phyloP scores from a whole-genome alignment of 2,329 filamentous ascomycete genomes.

The Xylaria hypoxylon region DNA sequence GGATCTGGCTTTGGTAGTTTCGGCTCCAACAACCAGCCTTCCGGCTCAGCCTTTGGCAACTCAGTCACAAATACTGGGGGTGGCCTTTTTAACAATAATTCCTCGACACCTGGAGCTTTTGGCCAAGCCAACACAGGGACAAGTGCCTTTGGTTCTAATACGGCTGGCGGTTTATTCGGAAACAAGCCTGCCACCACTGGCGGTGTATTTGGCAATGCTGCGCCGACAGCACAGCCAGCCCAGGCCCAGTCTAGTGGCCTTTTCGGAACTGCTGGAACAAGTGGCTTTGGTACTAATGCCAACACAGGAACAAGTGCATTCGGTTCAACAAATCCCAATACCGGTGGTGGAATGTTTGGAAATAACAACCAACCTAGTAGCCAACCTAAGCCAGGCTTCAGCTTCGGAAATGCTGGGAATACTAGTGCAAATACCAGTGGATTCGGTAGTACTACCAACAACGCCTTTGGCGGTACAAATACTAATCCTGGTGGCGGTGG shows the following conservation, averaged over 20 bases:
- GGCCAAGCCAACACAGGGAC: slow-evolving; percentile 44
- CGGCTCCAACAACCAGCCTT: slow-evolving; percentile 53
- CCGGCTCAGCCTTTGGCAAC: slow-evolving; percentile 45
- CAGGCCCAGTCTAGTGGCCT: slow-evolving; percentile 39
- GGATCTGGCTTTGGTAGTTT: slow-evolving; percentile 65
- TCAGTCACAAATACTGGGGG: slow-evolving; percentile 54
- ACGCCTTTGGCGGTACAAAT: slow-evolving; percentile 49
- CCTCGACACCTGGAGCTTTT: slow-evolving; percentile 44
- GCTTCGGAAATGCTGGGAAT: slow-evolving; percentile 40
- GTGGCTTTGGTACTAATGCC: slow-evolving; percentile 60
- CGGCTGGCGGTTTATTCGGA: slow-evolving; percentile 56
- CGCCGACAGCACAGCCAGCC: slow-evolving; percentile 42
- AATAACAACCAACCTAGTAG: slow-evolving; percentile 47
- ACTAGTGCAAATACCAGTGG: slow-evolving; percentile 35
- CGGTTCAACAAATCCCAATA: slow-evolving; percentile 55
- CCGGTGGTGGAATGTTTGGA: slow-evolving; percentile 55
- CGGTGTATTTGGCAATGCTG: slow-evolving; percentile 55
- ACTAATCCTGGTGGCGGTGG: slow-evolving; percentile 42
- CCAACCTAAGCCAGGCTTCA: slow-evolving; percentile 46
- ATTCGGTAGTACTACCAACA: slow-evolving; percentile 42
- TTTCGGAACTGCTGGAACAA: slow-evolving; percentile 55
- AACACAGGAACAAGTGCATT: slow-evolving; percentile 58
- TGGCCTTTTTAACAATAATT: slow-evolving; percentile 55
- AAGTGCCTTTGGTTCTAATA: slow-evolving; percentile 48
- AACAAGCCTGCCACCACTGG: slow-evolving; percentile 50